A percentile compares a stretch with the other conserved stretches of the same genome.
Conservation (phyloP, 192 early-diverging fungal genomes). For the Entomortierella beljakovae region DNA sequence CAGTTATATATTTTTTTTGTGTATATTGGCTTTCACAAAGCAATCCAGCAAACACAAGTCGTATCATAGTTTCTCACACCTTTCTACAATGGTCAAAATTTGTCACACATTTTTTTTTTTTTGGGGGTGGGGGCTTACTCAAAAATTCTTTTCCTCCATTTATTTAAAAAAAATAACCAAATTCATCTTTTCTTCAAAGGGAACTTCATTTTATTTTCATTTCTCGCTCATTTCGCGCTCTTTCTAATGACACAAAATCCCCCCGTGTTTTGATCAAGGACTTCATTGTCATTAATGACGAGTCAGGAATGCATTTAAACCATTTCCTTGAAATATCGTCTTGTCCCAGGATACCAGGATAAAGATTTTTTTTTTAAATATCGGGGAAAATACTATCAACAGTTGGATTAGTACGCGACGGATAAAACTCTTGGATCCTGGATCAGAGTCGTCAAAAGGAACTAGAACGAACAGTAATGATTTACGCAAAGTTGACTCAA, state of each 20-base stretch:
- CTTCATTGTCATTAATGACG: constrained; percentile 16
- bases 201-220: too few species aligned
- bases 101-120: too few species aligned
- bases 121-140: background rate
- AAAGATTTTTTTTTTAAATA: background rate
- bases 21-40: too few species aligned
- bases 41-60: too few species aligned
- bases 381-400: constrained; percentile 9
- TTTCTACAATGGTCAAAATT: too few species aligned
- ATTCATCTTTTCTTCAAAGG: too few species aligned
- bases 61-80: too few species aligned
- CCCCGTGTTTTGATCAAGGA: constrained; percentile 16
- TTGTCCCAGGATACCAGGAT: constrained; percentile 11
- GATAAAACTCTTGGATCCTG: constrained; percentile 2
- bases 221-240: too few species aligned
- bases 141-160: background rate
- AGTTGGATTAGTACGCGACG: constrained; percentile 33
- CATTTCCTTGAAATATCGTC: constrained; percentile 21
- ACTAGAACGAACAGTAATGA: background rate
- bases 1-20: too few species aligned
- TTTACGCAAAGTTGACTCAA: background rate
- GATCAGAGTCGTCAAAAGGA: background rate
- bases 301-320: constrained; percentile 37
- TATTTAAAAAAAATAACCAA: too few species aligned
- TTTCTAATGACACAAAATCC: too few species aligned